These are phyloP conservation scores for Calonectria henricotiae DNA, from an alignment of 2,329 filamentous ascomycete genomes.

Conservation along the genomic window DNA sequence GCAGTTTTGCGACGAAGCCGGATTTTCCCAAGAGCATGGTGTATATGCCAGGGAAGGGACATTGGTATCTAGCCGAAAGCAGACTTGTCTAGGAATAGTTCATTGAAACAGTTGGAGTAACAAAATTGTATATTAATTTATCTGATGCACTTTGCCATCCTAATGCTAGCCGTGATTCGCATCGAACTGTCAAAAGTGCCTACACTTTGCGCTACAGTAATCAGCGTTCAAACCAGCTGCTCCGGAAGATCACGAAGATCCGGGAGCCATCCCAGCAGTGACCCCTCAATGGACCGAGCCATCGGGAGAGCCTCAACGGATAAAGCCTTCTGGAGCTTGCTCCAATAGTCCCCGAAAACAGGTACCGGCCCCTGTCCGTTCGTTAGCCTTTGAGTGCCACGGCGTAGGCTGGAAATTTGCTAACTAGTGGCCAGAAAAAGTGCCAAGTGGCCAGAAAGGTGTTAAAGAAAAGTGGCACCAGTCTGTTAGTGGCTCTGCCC, in stretches of 20 bases:
- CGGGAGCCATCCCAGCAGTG: constrained; percentile 10
- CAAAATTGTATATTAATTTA: neutral
- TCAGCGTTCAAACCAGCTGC: constrained; percentile 1
- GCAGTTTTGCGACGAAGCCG: neutral
- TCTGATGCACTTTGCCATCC: too few species aligned
- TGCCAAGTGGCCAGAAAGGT: constrained; percentile 44
- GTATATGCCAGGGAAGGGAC: neutral
- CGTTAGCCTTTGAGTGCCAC: constrained; percentile 4
- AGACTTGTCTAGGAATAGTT: too few species aligned
- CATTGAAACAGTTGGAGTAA: too few species aligned
- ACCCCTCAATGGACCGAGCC: constrained; percentile 26
- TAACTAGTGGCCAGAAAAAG: constrained; percentile 44
- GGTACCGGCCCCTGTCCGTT: constrained; percentile 19
- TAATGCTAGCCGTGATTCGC: neutral
- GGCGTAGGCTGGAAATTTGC: constrained; percentile 37
- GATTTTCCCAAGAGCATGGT: neutral
- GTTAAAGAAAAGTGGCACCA: constrained; percentile 43
- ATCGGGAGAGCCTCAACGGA: constrained; percentile 26
- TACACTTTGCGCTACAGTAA: neutral
- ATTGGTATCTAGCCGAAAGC: neutral
- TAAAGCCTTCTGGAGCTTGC: constrained; percentile 21
- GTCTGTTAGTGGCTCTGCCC: constrained; percentile 26
- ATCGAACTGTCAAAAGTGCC: neutral
- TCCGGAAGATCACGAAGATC: neutral
- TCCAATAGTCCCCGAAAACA: constrained; percentile 6